Base-by-base conservation (phyloP, 176 grass and related monocot genomes). In the Avena insularis region DNA sequence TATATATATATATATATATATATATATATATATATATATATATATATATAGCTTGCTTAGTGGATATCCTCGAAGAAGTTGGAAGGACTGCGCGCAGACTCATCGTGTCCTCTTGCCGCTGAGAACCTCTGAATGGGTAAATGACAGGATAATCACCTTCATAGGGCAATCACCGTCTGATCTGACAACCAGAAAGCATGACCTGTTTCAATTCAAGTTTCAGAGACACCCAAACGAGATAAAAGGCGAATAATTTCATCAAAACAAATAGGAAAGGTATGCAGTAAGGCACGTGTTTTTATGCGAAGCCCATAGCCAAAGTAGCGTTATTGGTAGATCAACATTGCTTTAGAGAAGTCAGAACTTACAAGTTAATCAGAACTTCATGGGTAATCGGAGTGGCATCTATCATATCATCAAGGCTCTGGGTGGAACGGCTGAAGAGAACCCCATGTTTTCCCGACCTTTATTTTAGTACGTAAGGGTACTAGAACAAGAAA, bases 401-500 rank as follows among this genome's bases (percentile, higher is more conserved):
- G 56, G 13, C 55, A 77, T 69, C 53, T 35, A 70, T 7, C 78
- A 75, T 85, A 49, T 75, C 57, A 69, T 88, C 60, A 95, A 78
- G 83, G 81, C 73, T 95, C 77, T 68, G 65, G 75, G 19, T 67
- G 77, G 33, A 94, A 92, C 10, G 94, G 89, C 86, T 98, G 82
- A 59, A 98, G 90, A 54, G 96, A 96, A 91, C 96, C 96, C 96
- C 96, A 98, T 21, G 92, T 96, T 90, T 93, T 94, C 29, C 96
- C 96, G 5, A 94, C 76, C 85, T 87, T 94, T 76, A 98, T 73
- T 89, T 98, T 98, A 63, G 91, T 82, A 35, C 70, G 93, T 78
- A 98, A 87, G 90, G 96, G 96, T 84, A 96, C 96, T 96, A 82
- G 29, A 64, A 89, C 81, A 89, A 86, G 25, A 79, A 87, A 67